phyloP scores from a whole-genome alignment of 148 eudicot species.

The Rhododendron vialii region DNA sequence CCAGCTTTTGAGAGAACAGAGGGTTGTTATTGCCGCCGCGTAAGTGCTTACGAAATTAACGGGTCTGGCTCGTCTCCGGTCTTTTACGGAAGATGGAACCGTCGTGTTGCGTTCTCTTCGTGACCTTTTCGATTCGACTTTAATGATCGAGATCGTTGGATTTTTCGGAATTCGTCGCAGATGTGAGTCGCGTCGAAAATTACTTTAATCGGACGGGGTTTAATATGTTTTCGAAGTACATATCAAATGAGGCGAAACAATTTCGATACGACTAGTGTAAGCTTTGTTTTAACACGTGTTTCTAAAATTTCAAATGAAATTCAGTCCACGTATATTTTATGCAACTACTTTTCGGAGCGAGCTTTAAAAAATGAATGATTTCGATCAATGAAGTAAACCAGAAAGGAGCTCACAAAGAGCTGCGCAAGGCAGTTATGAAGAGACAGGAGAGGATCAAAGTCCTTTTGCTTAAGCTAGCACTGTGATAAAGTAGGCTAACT shows the following conservation, averaged over 20 bases:
- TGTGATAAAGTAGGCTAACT: not conserved
- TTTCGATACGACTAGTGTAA: not conserved
- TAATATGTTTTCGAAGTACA: too few relatives aligned
- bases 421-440: not conserved
- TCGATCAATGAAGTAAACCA: not conserved
- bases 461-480: not conserved
- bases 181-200: not conserved
- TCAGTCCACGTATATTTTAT: rapidly evolving
- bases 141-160: not conserved
- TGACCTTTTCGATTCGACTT: not conserved
- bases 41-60: not conserved
- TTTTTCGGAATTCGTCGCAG: not conserved
- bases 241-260: not conserved
- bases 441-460: not conserved
- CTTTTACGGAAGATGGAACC: not conserved
- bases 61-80: not conserved
- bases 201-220: not conserved
- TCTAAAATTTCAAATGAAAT: not conserved
- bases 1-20: not conserved
- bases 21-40: not conserved
- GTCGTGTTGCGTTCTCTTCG: not conserved
- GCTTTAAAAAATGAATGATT: rapidly evolving
- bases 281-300: not conserved
- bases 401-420: not conserved
- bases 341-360: not conserved